A percentile compares a stretch with the other conserved stretches of the same genome.
Conservation (phyloP, 495 filamentous ascomycete species). For the Xylaria venustula region DNA sequence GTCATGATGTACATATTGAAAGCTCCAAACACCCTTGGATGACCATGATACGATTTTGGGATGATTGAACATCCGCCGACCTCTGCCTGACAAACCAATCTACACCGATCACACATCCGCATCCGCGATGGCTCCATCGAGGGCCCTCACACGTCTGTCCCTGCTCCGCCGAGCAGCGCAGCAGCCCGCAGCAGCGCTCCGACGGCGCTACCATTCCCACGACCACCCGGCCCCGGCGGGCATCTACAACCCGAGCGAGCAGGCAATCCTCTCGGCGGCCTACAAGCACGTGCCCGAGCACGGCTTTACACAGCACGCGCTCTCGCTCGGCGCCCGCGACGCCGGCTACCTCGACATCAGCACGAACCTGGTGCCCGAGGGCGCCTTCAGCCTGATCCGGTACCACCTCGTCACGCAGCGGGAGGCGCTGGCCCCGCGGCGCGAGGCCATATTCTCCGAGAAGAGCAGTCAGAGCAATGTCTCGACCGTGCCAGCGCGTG, state of each 20-base stretch:
- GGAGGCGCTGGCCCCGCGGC: slow-evolving; percentile 36
- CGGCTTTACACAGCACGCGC: slow-evolving; percentile 72
- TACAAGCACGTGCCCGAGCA: slow-evolving; percentile 74
- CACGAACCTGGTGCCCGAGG: slow-evolving; percentile 74
- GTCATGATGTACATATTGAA: too few species aligned
- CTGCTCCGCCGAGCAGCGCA: slow-evolving; percentile 1
- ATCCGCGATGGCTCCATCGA: slow-evolving; percentile 15
- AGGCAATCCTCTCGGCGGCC: slow-evolving; percentile 75
- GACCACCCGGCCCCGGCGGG: slow-evolving; percentile 55
- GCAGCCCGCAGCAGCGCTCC: neutral
- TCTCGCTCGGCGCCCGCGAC: slow-evolving; percentile 76
- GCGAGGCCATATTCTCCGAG: slow-evolving; percentile 24
- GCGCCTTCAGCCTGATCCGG: slow-evolving; percentile 75
- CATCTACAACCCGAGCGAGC: slow-evolving; percentile 70
- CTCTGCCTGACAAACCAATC: too few species aligned
- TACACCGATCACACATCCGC: too few species aligned
- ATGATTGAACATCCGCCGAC: neutral
- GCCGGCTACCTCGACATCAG: slow-evolving; percentile 84
- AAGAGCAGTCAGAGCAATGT: slow-evolving; percentile 26
- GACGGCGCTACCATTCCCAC: slow-evolving; percentile 69
- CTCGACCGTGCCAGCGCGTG: slow-evolving; percentile 43
- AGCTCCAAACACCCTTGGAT: too few species aligned
- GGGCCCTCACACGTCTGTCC: slow-evolving; percentile 1
- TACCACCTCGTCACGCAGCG: slow-evolving; percentile 75
- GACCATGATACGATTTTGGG: neutral